Evolutionary conservation across 805 yeast species (phyloP).

Genomic region (Zygosaccharomyces rouxii): DNA sequence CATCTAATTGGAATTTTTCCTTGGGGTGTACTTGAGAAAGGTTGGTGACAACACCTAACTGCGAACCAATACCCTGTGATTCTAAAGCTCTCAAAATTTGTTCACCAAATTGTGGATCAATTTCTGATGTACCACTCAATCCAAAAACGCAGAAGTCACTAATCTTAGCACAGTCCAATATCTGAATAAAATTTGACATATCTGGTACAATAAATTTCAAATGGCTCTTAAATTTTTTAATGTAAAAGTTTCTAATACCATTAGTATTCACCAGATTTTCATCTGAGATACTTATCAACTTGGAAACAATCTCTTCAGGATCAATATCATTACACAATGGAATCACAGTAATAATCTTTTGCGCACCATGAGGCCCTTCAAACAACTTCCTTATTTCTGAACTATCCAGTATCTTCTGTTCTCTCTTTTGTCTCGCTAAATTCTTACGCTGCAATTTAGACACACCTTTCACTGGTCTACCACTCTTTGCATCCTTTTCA

Average conservation of each 20-base stretch:
- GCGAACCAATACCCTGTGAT: slow-evolving; percentile 86
- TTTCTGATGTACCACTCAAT: slow-evolving; percentile 82
- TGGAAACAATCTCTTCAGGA: slow-evolving; percentile 49
- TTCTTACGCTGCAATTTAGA: slow-evolving; percentile 72
- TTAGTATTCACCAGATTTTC: slow-evolving; percentile 37
- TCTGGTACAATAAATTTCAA: slow-evolving; percentile 72
- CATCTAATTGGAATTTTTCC: slow-evolving; percentile 70
- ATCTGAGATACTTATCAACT: slow-evolving; percentile 37
- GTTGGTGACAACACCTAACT: slow-evolving; percentile 74
- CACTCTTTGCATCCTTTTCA: slow-evolving; percentile 53
- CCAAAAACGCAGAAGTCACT: slow-evolving; percentile 89
- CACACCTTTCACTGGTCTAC: slow-evolving; percentile 44
- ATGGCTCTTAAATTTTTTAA: slow-evolving; percentile 68
- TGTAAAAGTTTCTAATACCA: slow-evolving; percentile 47
- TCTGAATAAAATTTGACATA: slow-evolving; percentile 55
- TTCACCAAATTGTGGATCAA: slow-evolving; percentile 76
- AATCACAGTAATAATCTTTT: slow-evolving; percentile 75
- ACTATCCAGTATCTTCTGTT: slow-evolving; percentile 60
- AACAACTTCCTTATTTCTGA: slow-evolving; percentile 63
- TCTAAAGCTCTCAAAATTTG: slow-evolving; percentile 83
- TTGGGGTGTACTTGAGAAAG: slow-evolving; percentile 62
- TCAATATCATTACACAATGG: slow-evolving; percentile 73
- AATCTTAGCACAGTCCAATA: slow-evolving; percentile 81
- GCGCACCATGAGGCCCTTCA: slow-evolving; percentile 75
- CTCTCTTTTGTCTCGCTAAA: slow-evolving; percentile 68